These are phyloP conservation scores for Mixia osmundae DNA, from an alignment of 1,284 basidiomycete genomes.

Conservation along the genomic window DNA sequence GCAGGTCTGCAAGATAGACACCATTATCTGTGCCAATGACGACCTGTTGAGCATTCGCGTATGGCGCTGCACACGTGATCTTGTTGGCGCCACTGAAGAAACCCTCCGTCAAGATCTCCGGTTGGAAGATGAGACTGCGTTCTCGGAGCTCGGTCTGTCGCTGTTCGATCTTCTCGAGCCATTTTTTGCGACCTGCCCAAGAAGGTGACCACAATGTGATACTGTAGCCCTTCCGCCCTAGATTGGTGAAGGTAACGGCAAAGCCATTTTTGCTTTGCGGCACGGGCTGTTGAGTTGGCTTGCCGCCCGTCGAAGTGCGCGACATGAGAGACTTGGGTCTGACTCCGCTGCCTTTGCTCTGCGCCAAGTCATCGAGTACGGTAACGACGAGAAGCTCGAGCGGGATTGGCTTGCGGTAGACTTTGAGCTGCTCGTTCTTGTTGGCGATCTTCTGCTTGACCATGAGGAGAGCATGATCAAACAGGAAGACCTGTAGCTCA, in stretches of 20 bases:
- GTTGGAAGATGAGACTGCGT: slow-evolving; percentile 68
- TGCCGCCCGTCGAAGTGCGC: slow-evolving; percentile 23
- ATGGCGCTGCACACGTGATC: slow-evolving; percentile 86
- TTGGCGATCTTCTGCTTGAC: slow-evolving; percentile 68
- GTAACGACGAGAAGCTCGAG: slow-evolving; percentile 74
- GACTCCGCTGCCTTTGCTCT: slow-evolving; percentile 13
- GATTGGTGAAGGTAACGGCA: slow-evolving; percentile 75
- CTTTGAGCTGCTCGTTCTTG: slow-evolving; percentile 79
- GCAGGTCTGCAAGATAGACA: slow-evolving; percentile 74
- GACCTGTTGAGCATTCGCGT: slow-evolving; percentile 53
- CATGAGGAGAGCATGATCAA: slow-evolving; percentile 90
- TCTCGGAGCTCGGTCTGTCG: slow-evolving; percentile 71
- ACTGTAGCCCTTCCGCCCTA: slow-evolving; percentile 80
- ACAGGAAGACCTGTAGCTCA: slow-evolving; percentile 80
- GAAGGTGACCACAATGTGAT: slow-evolving; percentile 83
- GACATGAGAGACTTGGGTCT: slow-evolving; percentile 28
- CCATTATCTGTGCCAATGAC: slow-evolving; percentile 95
- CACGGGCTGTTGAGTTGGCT: slow-evolving; percentile 5
- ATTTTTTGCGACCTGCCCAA: slow-evolving; percentile 65
- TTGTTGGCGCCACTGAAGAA: slow-evolving; percentile 62
- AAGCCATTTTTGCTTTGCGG: slow-evolving; percentile 50
- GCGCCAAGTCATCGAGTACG: slow-evolving; percentile 41
- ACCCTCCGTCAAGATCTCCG: slow-evolving; percentile 56
- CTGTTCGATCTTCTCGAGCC: slow-evolving; percentile 77
- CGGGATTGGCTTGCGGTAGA: slow-evolving; percentile 90